phyloP scores from a whole-genome alignment of 306 rosid species.

The Casuarina cunninghamiana region DNA sequence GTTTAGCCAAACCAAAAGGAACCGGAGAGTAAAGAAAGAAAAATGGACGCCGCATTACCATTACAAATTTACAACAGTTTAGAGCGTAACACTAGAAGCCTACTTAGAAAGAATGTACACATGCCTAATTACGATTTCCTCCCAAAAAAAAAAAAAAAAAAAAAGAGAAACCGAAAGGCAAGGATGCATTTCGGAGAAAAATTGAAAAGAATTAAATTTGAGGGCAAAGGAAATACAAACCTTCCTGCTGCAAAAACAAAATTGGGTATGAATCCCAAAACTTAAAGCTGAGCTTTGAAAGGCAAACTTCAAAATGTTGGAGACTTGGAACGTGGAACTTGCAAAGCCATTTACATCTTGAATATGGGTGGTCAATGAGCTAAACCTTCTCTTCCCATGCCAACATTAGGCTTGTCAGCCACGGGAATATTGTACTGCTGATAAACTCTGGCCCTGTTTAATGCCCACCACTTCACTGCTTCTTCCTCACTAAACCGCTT shows the following conservation, averaged over 20 bases:
- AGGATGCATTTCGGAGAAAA: slow-evolving; percentile 17
- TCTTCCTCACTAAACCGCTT: slow-evolving; percentile 95
- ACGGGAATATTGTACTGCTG: slow-evolving; percentile 81
- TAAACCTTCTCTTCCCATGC: slow-evolving; percentile 85
- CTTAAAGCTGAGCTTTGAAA: background rate
- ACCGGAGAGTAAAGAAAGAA: background rate
- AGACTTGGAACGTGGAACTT: slow-evolving; percentile 39
- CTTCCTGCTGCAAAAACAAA: slow-evolving; percentile 5
- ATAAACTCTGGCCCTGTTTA: slow-evolving; percentile 80
- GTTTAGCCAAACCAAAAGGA: background rate
- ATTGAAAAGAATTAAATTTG: background rate
- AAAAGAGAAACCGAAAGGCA: background rate
- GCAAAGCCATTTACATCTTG: slow-evolving; percentile 59
- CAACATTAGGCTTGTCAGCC: slow-evolving; percentile 78
- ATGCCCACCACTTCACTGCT: slow-evolving; percentile 99
- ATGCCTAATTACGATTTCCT: slow-evolving; percentile 18
- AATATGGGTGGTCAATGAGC: slow-evolving; percentile 48
- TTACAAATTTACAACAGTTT: slow-evolving; percentile 21
- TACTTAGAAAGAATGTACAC: slow-evolving; percentile 36
- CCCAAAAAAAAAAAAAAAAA: background rate
- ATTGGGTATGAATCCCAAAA: background rate
- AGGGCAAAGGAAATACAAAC: slow-evolving; percentile 8
- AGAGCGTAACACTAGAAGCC: slow-evolving; percentile 9
- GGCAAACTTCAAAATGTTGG: background rate
- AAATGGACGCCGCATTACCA: background rate